A percentile compares a stretch with the other conserved stretches of the same genome.
Evolutionary conservation across 1,284 basidiomycete species (phyloP).

Genomic region (Kalmanozyma brasiliensis): DNA sequence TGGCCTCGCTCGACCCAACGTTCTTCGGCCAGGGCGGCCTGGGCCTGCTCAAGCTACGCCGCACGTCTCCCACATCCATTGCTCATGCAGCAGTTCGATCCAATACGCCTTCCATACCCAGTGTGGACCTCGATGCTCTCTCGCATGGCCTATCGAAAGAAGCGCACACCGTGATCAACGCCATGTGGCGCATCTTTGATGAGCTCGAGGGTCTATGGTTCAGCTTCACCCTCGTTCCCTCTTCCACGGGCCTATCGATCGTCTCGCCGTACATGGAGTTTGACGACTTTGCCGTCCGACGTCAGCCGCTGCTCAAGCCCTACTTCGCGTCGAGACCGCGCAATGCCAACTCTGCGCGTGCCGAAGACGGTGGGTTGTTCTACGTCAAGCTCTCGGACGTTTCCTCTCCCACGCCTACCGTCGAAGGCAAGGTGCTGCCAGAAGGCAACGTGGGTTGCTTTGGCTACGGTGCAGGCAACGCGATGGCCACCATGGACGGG

Average conservation of each 20-base stretch:
- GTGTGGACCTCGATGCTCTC: slow-evolving; percentile 3
- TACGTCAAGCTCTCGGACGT: slow-evolving; percentile 51
- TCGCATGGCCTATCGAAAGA: slow-evolving; percentile 19
- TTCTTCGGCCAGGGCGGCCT: slow-evolving; percentile 47
- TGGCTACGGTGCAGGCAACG: slow-evolving; percentile 59
- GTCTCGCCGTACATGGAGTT: slow-evolving; percentile 44
- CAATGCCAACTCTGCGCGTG: slow-evolving; percentile 33
- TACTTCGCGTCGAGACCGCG: slow-evolving; percentile 33
- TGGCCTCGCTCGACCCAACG: slow-evolving; percentile 19
- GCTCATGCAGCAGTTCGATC: slow-evolving; percentile 12
- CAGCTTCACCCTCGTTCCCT: slow-evolving; percentile 25
- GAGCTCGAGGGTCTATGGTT: slow-evolving; percentile 54
- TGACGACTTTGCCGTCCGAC: slow-evolving; percentile 50
- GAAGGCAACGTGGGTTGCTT: slow-evolving; percentile 56
- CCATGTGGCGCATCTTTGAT: slow-evolving; percentile 47
- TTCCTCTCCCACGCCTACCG: slow-evolving; percentile 16
- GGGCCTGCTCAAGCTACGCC: slow-evolving; percentile 39
- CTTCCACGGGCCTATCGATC: slow-evolving; percentile 3
- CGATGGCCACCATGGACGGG: slow-evolving; percentile 61
- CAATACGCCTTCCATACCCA: slow-evolving; percentile 3
- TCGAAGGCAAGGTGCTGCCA: slow-evolving; percentile 4
- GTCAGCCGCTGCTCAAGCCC: slow-evolving; percentile 36
- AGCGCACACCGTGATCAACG: slow-evolving; percentile 9
- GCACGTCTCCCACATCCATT: background rate
- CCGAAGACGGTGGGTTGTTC: slow-evolving; percentile 54